Conservation (phyloP, 108 stramenopile genomes). For the Parietichytrium sp. region DNA sequence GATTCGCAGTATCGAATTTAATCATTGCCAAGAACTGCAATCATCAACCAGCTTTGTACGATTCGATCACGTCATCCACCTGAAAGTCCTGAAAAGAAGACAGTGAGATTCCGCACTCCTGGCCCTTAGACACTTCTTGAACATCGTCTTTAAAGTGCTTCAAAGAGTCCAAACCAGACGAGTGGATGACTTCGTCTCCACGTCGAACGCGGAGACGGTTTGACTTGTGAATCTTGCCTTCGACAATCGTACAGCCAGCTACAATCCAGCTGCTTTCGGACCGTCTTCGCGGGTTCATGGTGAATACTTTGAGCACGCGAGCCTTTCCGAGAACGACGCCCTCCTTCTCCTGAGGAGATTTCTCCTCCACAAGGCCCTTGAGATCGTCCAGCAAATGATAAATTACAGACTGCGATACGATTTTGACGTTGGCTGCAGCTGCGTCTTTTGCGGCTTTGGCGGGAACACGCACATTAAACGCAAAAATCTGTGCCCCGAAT, state of each 20-base stretch:
- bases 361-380: neutral
- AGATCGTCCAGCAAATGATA: slow-evolving; percentile 56
- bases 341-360: neutral
- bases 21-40: too few species aligned
- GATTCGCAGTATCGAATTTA: too few species aligned
- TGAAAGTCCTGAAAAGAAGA: slow-evolving; percentile 50
- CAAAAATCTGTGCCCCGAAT: slow-evolving; percentile 52
- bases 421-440: slow-evolving; percentile 44
- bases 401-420: slow-evolving; percentile 53
- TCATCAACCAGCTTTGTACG: too few species aligned
- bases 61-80: slow-evolving; percentile 54
- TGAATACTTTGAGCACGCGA: slow-evolving; percentile 43
- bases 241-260: slow-evolving; percentile 85
- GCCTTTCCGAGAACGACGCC: slow-evolving; percentile 45
- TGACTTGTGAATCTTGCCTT: slow-evolving; percentile 80
- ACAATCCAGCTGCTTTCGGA: slow-evolving; percentile 57
- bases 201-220: slow-evolving; percentile 86
- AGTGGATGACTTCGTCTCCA: slow-evolving; percentile 75
- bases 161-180: slow-evolving; percentile 66
- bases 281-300: slow-evolving; percentile 42
- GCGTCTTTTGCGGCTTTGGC: slow-evolving; percentile 45
- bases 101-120: slow-evolving; percentile 57
- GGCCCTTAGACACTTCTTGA: slow-evolving; percentile 50
- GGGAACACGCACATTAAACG: slow-evolving; percentile 51
- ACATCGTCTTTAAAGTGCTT: slow-evolving; percentile 81